Percentiles rank a stretch among this genome's conserved stretches.
These are phyloP conservation scores for Pleurotus sapidus DNA, from an alignment of 768 basidiomycete genomes.

Conservation along the genomic window DNA sequence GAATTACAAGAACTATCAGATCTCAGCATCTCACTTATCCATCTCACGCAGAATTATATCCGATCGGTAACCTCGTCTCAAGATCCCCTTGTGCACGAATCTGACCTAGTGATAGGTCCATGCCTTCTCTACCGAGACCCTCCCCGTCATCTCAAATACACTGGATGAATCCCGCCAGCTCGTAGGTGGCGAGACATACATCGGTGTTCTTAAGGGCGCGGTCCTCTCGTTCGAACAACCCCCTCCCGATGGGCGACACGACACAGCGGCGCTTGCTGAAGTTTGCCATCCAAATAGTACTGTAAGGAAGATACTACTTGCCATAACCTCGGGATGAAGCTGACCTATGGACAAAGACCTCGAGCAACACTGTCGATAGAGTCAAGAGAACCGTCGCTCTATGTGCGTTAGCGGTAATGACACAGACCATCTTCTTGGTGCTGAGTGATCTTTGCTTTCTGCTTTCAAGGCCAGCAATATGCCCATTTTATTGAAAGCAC, in stretches of 20 bases:
- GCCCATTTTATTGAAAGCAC: neutral
- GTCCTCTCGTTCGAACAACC: too few species aligned
- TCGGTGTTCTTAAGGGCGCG: neutral
- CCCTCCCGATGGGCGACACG: neutral
- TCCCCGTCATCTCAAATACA: neutral
- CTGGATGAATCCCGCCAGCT: neutral
- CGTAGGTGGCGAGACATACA: neutral
- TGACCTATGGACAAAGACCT: neutral
- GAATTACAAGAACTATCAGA: slow-evolving; percentile 5
- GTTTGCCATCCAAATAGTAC: neutral
- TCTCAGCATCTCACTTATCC: neutral
- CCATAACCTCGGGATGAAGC: too few species aligned
- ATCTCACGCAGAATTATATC: neutral
- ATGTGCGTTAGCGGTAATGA: neutral
- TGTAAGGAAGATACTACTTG: neutral
- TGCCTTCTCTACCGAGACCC: neutral
- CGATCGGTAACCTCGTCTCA: neutral
- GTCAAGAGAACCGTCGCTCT: neutral
- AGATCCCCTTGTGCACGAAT: neutral
- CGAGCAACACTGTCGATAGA: neutral
- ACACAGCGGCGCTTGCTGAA: neutral
- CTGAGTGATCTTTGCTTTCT: neutral
- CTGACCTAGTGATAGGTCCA: neutral
- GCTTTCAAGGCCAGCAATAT: neutral
- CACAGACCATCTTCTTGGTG: neutral